Conservation (phyloP, 1,139 yeast genomes). For the Nakaseomyces delphensis region DNA sequence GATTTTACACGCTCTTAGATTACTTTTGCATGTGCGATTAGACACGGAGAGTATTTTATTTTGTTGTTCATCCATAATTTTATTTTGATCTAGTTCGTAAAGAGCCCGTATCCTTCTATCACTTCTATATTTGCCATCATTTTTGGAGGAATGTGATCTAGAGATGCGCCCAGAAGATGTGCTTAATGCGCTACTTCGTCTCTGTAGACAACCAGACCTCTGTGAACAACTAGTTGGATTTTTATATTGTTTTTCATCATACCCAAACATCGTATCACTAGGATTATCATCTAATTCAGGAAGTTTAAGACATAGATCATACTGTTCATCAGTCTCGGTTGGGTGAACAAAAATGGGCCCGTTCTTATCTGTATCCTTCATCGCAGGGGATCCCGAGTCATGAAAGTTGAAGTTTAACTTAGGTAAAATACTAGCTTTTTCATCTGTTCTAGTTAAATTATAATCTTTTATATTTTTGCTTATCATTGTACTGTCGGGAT, state of each 20-base stretch:
- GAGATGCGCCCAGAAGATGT: constrained; percentile 3
- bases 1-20: neutral
- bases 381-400: neutral
- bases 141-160: neutral
- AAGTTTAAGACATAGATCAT: constrained; percentile 2
- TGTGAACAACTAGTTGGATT: neutral
- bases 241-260: neutral
- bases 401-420: neutral
- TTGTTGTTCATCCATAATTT: neutral
- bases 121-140: neutral
- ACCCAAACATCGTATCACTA: neutral
- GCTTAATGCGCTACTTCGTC: constrained; percentile 1
- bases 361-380: neutral
- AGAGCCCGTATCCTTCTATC: constrained; percentile 3
- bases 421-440: neutral
- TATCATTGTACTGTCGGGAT: neutral
- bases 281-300: neutral
- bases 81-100: constrained; percentile 6
- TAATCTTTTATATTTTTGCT: neutral
- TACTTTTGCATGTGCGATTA: neutral
- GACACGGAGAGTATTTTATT: neutral
- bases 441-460: neutral
- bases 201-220: neutral
- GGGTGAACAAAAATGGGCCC: neutral
- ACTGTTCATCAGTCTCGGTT: neutral